Base-by-base conservation (phyloP, 2,329 filamentous ascomycete genomes). In the Thielaviopsis populi region DNA sequence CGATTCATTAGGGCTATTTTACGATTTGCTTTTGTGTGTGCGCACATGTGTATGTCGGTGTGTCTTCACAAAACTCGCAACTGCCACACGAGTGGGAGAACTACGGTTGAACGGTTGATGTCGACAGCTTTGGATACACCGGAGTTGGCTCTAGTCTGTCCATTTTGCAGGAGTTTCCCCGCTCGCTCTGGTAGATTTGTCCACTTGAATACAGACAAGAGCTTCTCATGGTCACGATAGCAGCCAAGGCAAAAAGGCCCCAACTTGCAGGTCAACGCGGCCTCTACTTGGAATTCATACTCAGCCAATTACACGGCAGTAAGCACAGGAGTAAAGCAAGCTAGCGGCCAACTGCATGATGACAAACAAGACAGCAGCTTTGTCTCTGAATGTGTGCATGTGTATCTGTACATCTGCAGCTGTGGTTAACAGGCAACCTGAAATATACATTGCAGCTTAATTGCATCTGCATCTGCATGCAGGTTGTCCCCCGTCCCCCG, bases 381-480 rank as follows among this genome's bases (percentile, higher is more conserved):
- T 33, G 30, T 33, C 30, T 33, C 3, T 3, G 7, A 3, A 33
- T 33, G 30, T 33, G 3, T 10, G 10, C 33, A 37, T 37, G 4
- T 37, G 33, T n/a, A n/a, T n/a, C n/a, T n/a, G n/a, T n/a, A 19
- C 43, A 46, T 50, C 22, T 50, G 22, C 46, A 50, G 19, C 46
- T 50, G 19, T 22, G 24, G 24, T 6, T 6, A 6, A 50, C 46
- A 13, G 27, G 46, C 22, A 50, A 50, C 46, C 46, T 50, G 46
- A 27, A 37, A n/a, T 56, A 19, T 33, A 19, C 53, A 56, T n/a
- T 56, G 53, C n/a, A 56, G 53, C 53, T 56, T 56, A 56, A n/a
- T 56, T 37, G 53, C 27, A 33, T 56, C 53, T 56, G 13, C 19
- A 56, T 56, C 53, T 56, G 13, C 19, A 56, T 56, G 53, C 17